Base-by-base conservation (phyloP, 2,329 filamentous ascomycete species). In the Colletotrichum sp. region DNA sequence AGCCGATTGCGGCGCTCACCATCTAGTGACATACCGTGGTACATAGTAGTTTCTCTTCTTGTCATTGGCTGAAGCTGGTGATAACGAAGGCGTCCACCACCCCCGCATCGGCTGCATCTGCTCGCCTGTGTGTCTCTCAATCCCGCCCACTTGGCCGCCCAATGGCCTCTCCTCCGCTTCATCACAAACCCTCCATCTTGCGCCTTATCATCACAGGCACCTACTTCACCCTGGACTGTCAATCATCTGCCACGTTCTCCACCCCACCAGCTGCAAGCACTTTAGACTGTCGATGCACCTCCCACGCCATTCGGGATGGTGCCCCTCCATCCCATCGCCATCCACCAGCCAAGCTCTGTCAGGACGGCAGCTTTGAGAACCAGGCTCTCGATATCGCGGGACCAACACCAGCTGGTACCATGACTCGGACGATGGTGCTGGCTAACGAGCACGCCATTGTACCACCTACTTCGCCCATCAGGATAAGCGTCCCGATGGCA, bases 1-100 rank as follows among this genome's bases (percentile, higher is more conserved):
- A 71, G 43, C 63, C 43, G 72, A 63, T 67, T 71, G 72, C 68
- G 57, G 72, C 71, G 38, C 24, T 54, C 18, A n/a, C 11, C 66
- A 31, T n/a, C 61, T 15, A 34, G n/a, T 4, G 31, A 11, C 24
- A 31, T 31, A 9, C 29, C 8, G 5, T 2, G 29, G 8, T 31
- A 31, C 29, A 54, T 29, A 33, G 55, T 66, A 34, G 43, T 51
- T 55, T 21, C 55, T 27, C 24, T 3, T 34, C n/a, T 24, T 12
- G 8, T 27, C 18, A 74, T 71, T 74, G 72, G 63, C 34, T 15
- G 29, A 24, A 67, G 8, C 24, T 47, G 38, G 33, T 57, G 62
- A 67, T 67, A 71, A 63, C 57, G 57, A 58, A 71, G 43, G 13
- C 43, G 47, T 71, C 21, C 29, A 7, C 27, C 55, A 24, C 15